Base-by-base conservation (phyloP, 305 asterid genomes). In the Stenogyne calaminthoides region DNA sequence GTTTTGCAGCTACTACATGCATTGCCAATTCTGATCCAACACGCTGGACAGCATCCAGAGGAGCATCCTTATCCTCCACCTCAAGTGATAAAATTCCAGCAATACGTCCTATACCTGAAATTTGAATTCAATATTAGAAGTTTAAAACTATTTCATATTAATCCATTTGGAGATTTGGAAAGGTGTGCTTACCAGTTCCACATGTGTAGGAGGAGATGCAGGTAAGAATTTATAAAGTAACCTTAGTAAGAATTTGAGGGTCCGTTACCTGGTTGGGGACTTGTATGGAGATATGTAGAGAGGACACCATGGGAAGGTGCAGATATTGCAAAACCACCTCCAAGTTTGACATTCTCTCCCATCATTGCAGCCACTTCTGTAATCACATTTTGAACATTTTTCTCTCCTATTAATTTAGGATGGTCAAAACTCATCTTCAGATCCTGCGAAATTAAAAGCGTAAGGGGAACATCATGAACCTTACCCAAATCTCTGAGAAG, bases 331-430 rank as follows among this genome's bases (percentile, higher is more conserved):
- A 88, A 87, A 61, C 88, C 96, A 70, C 96, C 89, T 82, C 99
- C 91, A 72, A 95, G 93, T 82, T 89, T 92, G 78, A 95, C 87
- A 85, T 95, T 92, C 89, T 95, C 99, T 64, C 99, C 99, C 97
- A 92, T 90, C 90, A 92, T 91, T 72, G 96, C 97, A 83, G 97
- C 95, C 51, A 95, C 89, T 78, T 95, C 98, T 69, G 89, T 87
- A 67, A 95, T 86, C 76, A 96, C 99, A 79, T 77, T 81, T 77
- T 85, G 93, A 59, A 89, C 87, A 36, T 87, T 85, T 85, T 61
- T 90, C 77, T 87, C 93, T 61, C 99, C 98, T 75, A 79, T 86
- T 82, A 95, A 70, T 77, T 92, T 95, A 61, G 97, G 96, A 77
- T 95, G 96, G 77, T 91, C 88, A 70, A 92, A 86, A 66, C 71